Conservation (phyloP, 2,329 filamentous ascomycete genomes). For the Madurella mycetomatis region DNA sequence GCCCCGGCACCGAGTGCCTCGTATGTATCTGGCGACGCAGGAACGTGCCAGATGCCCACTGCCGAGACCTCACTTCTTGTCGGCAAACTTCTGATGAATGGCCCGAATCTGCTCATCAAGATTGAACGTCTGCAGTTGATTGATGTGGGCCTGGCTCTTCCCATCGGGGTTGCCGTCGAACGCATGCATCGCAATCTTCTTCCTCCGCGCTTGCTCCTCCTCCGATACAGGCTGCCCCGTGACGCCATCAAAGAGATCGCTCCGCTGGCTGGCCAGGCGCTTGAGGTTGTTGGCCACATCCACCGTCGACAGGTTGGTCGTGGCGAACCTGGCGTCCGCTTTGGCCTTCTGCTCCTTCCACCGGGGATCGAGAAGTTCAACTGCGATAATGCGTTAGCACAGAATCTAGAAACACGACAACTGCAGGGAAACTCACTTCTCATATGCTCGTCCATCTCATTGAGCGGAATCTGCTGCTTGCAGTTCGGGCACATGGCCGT, state of each 20-base stretch:
- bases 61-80: conserved; percentile 29
- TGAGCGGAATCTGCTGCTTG: conserved; percentile 79
- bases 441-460: conserved; percentile 89
- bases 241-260: conserved; percentile 76
- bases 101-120: conserved; percentile 80
- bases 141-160: conserved; percentile 50
- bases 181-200: conserved; percentile 62
- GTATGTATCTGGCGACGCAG: too few species aligned
- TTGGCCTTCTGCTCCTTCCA: conserved; percentile 97
- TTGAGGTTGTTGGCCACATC: conserved; percentile 95
- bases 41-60: not conserved
- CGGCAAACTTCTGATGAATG: conserved; percentile 52
- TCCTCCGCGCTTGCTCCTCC: conserved; percentile 70
- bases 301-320: conserved; percentile 77
- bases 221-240: conserved; percentile 65
- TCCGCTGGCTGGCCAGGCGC: conserved; percentile 83
- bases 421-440: conserved; percentile 53
- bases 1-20: not conserved
- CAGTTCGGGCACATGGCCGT: conserved; percentile 88
- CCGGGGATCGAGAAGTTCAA: conserved; percentile 86
- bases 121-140: conserved; percentile 64
- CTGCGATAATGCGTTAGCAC: conserved; percentile 43
- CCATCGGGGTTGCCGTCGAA: conserved; percentile 63
- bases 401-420: not conserved
- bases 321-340: conserved; percentile 75